Evolutionary conservation across 148 eudicot species (phyloP), one percentile per base, ranked within the genome.

Genomic region (Vaccinium darrowii): DNA sequence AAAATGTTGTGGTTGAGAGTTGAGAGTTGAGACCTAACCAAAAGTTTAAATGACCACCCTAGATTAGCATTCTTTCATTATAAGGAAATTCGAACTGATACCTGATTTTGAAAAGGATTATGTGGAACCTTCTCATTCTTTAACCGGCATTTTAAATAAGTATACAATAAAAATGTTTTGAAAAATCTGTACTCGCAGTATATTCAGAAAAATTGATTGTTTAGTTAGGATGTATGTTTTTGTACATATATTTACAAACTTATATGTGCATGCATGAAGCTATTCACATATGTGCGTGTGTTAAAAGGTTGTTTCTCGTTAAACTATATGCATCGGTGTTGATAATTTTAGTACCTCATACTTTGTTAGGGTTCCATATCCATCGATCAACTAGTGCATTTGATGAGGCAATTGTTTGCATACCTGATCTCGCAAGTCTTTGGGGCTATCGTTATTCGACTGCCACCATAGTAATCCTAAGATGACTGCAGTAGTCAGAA

Each of bases 401-500:
- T 4, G 69, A 33, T n/a, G 39, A 50, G 78, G 56, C 52, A 10
- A 62, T 19, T 74, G 39, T n/a, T 19, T 13, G 58, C 67, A 67
- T 89, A 96, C 99, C 98, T 96, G 98, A 89, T 96, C 98, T 84
- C 91, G 90, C 71, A 96, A 87, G 63, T 92, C 91, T 65, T 90
- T 84, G n/a, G 91, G 88, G 18, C 87, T 91, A 72, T 86, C 86
- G 53, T 87, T 87, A 87, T 89, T 90, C 21, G 98, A 95, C 86
- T 92, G 98, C 99, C 99, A 97, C 99, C 99, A 97, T 36, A 97
- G 95, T 84, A 95, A 76, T 43, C 99, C 99, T 80, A 97, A 84
- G 84, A 97, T 90, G 78, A 93, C 86, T 27, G 99, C 99, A 19
- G 98, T 97, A 18, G 91, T 89, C 49, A 97, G 86, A 79, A 97